Base-by-base conservation (phyloP, 2,329 filamentous ascomycete genomes). In the Sarocladium kiliense region DNA sequence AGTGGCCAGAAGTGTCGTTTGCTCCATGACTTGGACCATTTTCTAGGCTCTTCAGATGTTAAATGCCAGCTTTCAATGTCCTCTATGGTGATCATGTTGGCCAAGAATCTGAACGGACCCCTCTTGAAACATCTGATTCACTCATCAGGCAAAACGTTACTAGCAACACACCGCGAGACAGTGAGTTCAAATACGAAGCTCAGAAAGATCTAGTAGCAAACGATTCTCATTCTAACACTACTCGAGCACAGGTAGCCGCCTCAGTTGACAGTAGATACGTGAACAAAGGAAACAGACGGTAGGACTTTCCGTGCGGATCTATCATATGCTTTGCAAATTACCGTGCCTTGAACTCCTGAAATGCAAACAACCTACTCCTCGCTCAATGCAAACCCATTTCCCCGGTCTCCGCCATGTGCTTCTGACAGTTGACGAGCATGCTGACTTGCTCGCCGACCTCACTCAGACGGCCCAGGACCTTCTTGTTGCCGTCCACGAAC, bases 371-470 rank as follows among this genome's bases (percentile, higher is more conserved):
- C n/a, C n/a, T n/a, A n/a, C n/a, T 21, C 7, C 7, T 45, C 32
- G 44, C 23, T 55, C 23, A 57, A 49, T 54, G 51, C 42, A 51
- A 25, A 18, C 39, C 41, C 14, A 32, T 54, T 23, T 69, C 62
- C 10, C 66, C 68, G 34, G 59, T 69, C 54, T 66, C 60, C 2
- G 63, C 63, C 34, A 80, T 70, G 3, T 71, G 71, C 62, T 78
- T 81, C 66, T 89, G 86, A 65, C 89, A 93, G 69, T 91, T 89
- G 42, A 85, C 81, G 61, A 92, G 74, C 56, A 93, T 89, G 54
- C 83, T 81, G 12, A 89, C 88, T 72, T 95, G 91, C 64, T 85
- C 85, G 25, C 87, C 86, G 2, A 96, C 86, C 64, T 96, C 89
- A 3, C 83, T 87, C 50, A 96, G 76, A 44, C 84, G 79, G 16